Percentiles rank a stretch among this genome's conserved stretches.
These are phyloP conservation scores for Agrocybe praecox DNA, from an alignment of 768 basidiomycete genomes.

Conservation along the genomic window DNA sequence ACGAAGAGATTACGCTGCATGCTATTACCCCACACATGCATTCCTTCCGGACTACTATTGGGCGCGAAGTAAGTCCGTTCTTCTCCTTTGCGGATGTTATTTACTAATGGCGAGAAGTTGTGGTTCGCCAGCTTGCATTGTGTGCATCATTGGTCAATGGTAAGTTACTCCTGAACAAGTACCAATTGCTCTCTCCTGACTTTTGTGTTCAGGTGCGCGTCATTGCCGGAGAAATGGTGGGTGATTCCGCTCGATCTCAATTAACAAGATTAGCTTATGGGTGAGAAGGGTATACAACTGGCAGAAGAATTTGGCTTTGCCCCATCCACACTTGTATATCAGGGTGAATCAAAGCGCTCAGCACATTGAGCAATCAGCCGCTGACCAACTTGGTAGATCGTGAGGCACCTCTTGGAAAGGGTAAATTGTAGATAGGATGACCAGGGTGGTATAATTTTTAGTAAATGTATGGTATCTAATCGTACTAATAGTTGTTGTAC, in stretches of 20 bases:
- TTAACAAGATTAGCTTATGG: background rate
- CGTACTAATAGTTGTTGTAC: background rate
- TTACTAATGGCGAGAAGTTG: slow-evolving; percentile 42
- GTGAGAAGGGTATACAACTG: slow-evolving; percentile 60
- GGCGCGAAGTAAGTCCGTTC: slow-evolving; percentile 63
- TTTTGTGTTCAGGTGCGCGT: slow-evolving; percentile 63
- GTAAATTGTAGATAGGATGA: slow-evolving; percentile 53
- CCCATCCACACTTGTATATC: slow-evolving; percentile 80
- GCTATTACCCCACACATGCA: slow-evolving; percentile 83
- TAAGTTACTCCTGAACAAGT: slow-evolving; percentile 30
- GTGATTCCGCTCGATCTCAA: slow-evolving; percentile 18
- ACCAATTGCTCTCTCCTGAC: background rate
- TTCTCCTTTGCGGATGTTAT: background rate
- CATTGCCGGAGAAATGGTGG: slow-evolving; percentile 80
- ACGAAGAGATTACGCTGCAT: slow-evolving; percentile 68
- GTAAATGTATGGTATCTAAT: background rate
- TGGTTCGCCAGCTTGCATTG: slow-evolving; percentile 90
- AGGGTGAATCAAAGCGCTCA: slow-evolving; percentile 43
- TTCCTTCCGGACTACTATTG: slow-evolving; percentile 77
- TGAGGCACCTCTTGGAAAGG: slow-evolving; percentile 63
- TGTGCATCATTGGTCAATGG: slow-evolving; percentile 92
- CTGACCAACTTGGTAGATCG: slow-evolving; percentile 31
- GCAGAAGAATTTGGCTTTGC: slow-evolving; percentile 85
- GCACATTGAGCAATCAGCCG: slow-evolving; percentile 2
- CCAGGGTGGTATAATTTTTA: background rate